Conservation (phyloP, 495 filamentous ascomycete genomes). For the Ramalina peruviana region DNA sequence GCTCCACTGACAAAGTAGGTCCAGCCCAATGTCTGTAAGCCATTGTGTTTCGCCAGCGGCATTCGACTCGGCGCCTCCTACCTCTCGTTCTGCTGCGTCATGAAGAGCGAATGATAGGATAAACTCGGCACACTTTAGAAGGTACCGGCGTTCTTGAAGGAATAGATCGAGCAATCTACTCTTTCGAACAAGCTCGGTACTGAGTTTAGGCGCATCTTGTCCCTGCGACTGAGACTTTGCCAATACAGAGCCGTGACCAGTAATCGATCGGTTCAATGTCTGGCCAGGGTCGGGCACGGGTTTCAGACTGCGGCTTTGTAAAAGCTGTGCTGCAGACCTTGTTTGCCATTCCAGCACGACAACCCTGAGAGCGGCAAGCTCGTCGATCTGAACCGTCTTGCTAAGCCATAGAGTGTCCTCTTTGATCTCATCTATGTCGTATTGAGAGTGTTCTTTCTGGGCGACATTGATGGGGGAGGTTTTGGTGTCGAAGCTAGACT, state of each 20-base stretch:
- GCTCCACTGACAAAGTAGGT: constrained; percentile 12
- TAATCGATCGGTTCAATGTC: not conserved
- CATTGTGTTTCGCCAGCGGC: constrained; percentile 7
- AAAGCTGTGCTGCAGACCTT: constrained; percentile 49
- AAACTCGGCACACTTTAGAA: constrained; percentile 32
- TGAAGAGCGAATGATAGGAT: constrained; percentile 15
- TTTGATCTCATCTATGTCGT: constrained; percentile 71
- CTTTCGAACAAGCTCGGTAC: constrained; percentile 23
- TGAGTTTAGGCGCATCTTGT: not conserved
- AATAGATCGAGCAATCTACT: constrained; percentile 52
- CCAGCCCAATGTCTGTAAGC: constrained; percentile 16
- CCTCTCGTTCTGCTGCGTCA: not conserved
- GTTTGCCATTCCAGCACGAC: constrained; percentile 73
- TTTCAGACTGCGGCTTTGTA: constrained; percentile 32
- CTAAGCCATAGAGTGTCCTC: constrained; percentile 77
- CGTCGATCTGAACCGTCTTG: constrained; percentile 58
- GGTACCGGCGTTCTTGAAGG: constrained; percentile 50
- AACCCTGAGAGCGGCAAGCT: constrained; percentile 69
- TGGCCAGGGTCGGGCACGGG: too few species aligned
- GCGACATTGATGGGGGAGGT: constrained; percentile 84
- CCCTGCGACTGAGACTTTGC: not conserved
- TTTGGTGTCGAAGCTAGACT: constrained; percentile 66
- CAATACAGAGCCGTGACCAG: not conserved
- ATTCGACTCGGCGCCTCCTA: not conserved
- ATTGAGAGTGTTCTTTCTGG: constrained; percentile 49